Base-by-base conservation (phyloP, 306 rosid species). In the Begonia peltatifolia region DNA sequence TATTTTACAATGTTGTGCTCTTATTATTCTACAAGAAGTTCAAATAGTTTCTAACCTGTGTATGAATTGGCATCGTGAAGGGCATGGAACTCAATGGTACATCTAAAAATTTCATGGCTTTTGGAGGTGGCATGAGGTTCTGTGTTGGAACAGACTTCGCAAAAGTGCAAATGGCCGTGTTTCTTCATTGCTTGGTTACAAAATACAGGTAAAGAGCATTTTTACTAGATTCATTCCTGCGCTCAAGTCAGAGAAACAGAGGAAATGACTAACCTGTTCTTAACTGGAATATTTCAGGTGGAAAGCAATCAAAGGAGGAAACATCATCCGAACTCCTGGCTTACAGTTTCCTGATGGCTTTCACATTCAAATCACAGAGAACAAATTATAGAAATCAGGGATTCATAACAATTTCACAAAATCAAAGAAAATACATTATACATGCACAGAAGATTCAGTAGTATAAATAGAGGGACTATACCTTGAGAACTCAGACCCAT, bases 111-210 rank as follows among this genome's bases (percentile, higher is more conserved):
- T 90, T 90, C 84, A 83, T 90, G 99, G 99, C 95, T 58, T 90
- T 90, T 25, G 99, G 99, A 54, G 99, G 99, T 23, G 99, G 99
- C 62, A 83, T 86, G 92, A 83, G 99, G 67, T 90, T 90, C 63
- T 90, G 99, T 55, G 94, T 86, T 55, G 99, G 95, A 69, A 90
- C 99, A 23, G 95, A 90, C 30, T 90, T 90, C 55, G 74, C 94
- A 13, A 90, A 79, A 72, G 87, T 76, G 72, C 99, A 90, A 66
- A 90, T 90, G 95, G 95, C 99, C 42, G 80, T 86, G 17, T 86
- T 90, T 76, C 77, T 90, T 22, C 99, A 90, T 62, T 65, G 93
- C 73, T 65, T 86, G 71, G 88, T 86, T 36, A 86, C 92, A 41
- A 83, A 90, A 56, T 81, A 69, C 84, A 74, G 87, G 99, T 90